Evolutionary conservation across 2,329 filamentous ascomycete genomes (phyloP), one percentile per base, ranked within the genome.

Genomic region (Ceratocystis harringtonii): DNA sequence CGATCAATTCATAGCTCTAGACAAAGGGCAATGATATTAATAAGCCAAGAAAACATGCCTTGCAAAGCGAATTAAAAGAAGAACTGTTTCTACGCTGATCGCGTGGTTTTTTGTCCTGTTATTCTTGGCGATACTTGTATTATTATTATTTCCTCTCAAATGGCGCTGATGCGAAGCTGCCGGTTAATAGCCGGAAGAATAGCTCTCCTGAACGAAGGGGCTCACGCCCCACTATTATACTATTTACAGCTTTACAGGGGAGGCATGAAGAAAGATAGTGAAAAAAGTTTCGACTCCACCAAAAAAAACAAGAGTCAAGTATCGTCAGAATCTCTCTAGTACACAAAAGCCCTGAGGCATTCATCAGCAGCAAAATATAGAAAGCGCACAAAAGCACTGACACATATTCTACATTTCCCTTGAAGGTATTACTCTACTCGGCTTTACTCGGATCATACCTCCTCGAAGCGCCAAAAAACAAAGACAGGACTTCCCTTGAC

Each of bases 281-380:
- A 55, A 58, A 58, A 58, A 58, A 58, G 52, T 32, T 58, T 58
- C 10, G 28, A 58, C 52, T 58, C 52, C 28, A 58, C 28, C 52
- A 32, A 17, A 58, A 58, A 36, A 41, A 25, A 25, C 10, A 41
- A 41, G 36, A 41, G 8, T 58, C 25, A 32, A 58, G 52, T 52
- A 52, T 52, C 48, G 28, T 25, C 48, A 52, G 25, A 52, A 25
- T 52, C 22, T 19, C 36, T 41, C 36, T 12, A 19, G 48, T 25
- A 10, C 19, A 7, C 19, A 4, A 28, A 52, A 41, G 48, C 17
- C 45, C n/a, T 12, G 25, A 28, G 48, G 22, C 48, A 52, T 41
- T 41, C 36, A 41, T 12, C 36, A 41, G 10, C 36, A 41, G 8
- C 36, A 25, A 41, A 41, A 12, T 12, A 12, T 10, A 52, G 48